phyloP scores from a whole-genome alignment of 345 rosid species.

The Hibiscus tridactylites region DNA sequence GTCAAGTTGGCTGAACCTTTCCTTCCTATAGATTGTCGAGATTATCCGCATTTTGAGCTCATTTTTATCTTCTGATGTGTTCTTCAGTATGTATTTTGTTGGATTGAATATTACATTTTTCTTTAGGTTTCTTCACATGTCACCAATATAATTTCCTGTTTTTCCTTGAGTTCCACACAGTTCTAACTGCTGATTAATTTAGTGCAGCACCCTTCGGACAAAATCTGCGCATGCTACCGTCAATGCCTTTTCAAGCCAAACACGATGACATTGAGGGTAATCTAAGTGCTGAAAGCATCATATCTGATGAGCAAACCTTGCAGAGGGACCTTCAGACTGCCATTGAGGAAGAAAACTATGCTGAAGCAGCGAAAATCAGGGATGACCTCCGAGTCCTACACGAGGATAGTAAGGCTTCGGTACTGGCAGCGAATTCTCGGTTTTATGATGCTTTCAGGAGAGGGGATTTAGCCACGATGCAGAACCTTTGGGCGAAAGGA shows the following conservation, averaged over 20 bases:
- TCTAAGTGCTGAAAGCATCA: slow-evolving; percentile 39
- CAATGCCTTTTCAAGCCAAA: slow-evolving; percentile 37
- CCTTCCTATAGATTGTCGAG: too few relatives aligned
- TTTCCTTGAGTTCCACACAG: background rate
- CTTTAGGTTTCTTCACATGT: background rate
- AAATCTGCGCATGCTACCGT: slow-evolving; percentile 16
- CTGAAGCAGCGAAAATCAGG: slow-evolving; percentile 74
- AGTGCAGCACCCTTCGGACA: slow-evolving; percentile 25
- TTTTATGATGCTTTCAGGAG: slow-evolving; percentile 68
- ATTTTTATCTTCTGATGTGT: background rate
- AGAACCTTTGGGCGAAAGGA: slow-evolving; percentile 53
- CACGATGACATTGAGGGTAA: slow-evolving; percentile 49
- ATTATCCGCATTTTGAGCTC: background rate
- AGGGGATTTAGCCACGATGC: slow-evolving; percentile 73
- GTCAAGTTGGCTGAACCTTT: background rate
- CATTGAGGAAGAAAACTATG: slow-evolving; percentile 75
- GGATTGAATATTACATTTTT: background rate
- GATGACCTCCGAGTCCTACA: slow-evolving; percentile 54
- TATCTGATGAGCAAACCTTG: slow-evolving; percentile 52
- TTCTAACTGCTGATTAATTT: slow-evolving; percentile 17
- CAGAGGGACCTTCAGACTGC: slow-evolving; percentile 54
- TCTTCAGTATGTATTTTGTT: background rate
- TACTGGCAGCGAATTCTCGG: slow-evolving; percentile 62
- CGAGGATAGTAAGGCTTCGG: slow-evolving; percentile 58
- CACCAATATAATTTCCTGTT: background rate